Evolutionary conservation across 306 rosid genomes (phyloP), one percentile per base, ranked within the genome.

Genomic region (Quercus rubra): DNA sequence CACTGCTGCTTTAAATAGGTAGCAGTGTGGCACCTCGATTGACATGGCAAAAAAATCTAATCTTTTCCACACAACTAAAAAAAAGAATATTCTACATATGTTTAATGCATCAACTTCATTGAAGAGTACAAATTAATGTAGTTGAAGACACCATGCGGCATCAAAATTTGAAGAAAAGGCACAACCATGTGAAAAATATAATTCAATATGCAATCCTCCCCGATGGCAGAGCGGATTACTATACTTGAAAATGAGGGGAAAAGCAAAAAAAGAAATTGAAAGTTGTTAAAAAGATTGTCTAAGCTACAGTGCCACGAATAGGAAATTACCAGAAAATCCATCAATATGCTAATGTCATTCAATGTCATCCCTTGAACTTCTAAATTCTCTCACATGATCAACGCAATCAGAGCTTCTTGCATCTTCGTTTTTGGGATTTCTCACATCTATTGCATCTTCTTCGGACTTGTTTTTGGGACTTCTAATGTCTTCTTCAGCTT

Each of bases 371-470:
- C 63, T 71, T 33, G 63, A 43, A 51, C 68, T 77, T 51, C 56
- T 49, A 55, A 15, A 4, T 64, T 77, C 81, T 67, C 83, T 75
- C 64, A 77, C 85, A 77, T 43, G 43, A 76, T 88, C 86, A 77
- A 77, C 25, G 74, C 78, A 59, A 28, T 41, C 77, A 43, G 79
- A 35, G 51, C 64, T 30, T 52, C 74, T 64, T n/a, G 73, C 74
- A 79, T 83, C 83, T 77, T 84, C 92, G 73, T 79, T 74, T 66
- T 80, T 85, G 41, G 54, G 52, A 51, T 56, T 74, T 74, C 33
- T 68, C 56, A 79, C 46, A 51, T 85, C 91, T 21, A 73, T 70
- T n/a, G 73, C 74, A 79, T 83, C 83, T 77, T 85, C 92, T 55
- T 73, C 74, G 1, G 83, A 77, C 70, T 25, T 67, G 75, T 79